Base-by-base conservation (phyloP, 169 alveolate species). In the Plasmodium inui region DNA sequence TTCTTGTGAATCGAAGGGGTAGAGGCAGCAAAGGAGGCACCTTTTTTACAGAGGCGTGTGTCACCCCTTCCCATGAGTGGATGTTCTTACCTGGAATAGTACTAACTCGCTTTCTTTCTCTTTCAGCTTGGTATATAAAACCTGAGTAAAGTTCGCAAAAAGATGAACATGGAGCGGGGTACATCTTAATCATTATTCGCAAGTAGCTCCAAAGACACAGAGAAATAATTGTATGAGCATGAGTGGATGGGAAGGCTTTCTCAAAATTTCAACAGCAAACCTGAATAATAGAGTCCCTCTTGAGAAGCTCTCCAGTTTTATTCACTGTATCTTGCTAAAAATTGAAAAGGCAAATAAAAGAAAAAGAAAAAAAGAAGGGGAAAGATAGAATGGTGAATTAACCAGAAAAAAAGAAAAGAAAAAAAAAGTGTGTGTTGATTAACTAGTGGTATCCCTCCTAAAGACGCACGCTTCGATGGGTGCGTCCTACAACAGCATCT, bases 201-300 rank as follows among this genome's bases (percentile, higher is more conserved):
- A 50, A 14, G 61, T 14, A 17, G 7, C 26, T 12, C 61, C 61
- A 50, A 17, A 50, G 26, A 17, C 6, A 17, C 61, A 50, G 3
- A 17, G 61, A 50, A 26, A 17, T 26, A 50, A 0, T 3, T 12
- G 22, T 50, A 50, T 12, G 61, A 14, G 7, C 1, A 26, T 12
- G 9, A 50, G 61, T 50, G 8, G 9, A 17, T 26, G 22, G 61
- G 61, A 14, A 17, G 61, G 2, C 7, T 37, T 78, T 37, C 72
- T 78, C 30, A 37, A 9, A 19, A 4, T 26, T 9, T 82, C 4
- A 82, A 28, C 6, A n/a, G 2, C 84, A 46, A 74, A 84, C 93
- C 53, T 84, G 71, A 46, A 84, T 84, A 28, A 84, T 84, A 19
- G 93, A 84, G 28, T 84, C 85, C 82, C 93, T 84, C 55, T 84